Evolutionary conservation across 1,284 basidiomycete genomes (phyloP).

Genomic region (Cerioporus squamosus): DNA sequence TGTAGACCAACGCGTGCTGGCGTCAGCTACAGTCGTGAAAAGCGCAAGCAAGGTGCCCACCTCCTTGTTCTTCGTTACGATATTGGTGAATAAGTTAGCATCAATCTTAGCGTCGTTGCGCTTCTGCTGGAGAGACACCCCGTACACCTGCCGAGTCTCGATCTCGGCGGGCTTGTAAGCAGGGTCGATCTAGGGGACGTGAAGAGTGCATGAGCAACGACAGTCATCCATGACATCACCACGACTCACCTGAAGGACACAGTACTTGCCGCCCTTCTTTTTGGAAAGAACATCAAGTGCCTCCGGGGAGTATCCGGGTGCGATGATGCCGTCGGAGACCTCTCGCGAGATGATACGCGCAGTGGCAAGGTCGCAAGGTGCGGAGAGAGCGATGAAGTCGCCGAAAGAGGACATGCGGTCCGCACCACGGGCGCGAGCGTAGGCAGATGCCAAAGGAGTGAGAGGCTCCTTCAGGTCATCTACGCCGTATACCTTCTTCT

Average conservation of each 20-base stretch:
- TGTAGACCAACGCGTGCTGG: conserved; percentile 33
- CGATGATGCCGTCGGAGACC: conserved; percentile 98
- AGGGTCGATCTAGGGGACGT: conserved; percentile 75
- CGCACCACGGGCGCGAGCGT: conserved; percentile 95
- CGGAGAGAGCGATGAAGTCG: conserved; percentile 96
- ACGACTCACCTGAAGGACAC: conserved; percentile 80
- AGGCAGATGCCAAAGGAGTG: conserved; percentile 90
- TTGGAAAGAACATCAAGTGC: conserved; percentile 92
- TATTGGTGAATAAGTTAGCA: conserved; percentile 80
- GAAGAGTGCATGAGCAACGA: neutral
- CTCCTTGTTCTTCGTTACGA: conserved; percentile 89
- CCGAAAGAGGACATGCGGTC: conserved; percentile 99
- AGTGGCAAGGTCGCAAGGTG: conserved; percentile 91
- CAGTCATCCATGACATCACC: neutral
- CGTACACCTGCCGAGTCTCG: conserved; percentile 97
- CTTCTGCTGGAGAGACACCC: conserved; percentile 89
- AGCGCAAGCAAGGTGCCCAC: conserved; percentile 41
- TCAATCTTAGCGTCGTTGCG: conserved; percentile 94
- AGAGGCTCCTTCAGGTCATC: conserved; percentile 92
- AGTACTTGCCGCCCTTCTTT: conserved; percentile 99
- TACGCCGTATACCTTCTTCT: conserved; percentile 96
- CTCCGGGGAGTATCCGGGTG: conserved; percentile 88
- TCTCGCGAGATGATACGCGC: conserved; percentile 97
- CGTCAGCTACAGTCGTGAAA: neutral
- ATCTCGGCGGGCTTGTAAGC: conserved; percentile 74